phyloP scores from a whole-genome alignment of 129 eudicot species.

The Oenanthe sinensis region DNA sequence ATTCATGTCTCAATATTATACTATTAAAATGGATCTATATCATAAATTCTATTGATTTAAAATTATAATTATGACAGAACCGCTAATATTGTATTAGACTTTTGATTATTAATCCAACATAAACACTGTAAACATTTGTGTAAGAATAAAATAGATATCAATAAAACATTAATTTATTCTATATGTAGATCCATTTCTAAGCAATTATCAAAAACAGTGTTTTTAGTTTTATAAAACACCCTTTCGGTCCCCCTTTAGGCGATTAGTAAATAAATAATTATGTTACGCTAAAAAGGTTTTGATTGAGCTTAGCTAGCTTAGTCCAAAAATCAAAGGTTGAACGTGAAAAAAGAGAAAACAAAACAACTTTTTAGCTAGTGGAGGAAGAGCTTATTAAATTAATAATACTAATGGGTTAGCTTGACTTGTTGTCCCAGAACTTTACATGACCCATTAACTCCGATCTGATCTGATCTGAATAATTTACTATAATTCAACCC shows the following conservation, averaged over 20 bases:
- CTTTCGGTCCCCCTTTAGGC: neutral
- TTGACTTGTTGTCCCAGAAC: slow-evolving; percentile 8
- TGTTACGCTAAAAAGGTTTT: neutral
- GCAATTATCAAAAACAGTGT: neutral
- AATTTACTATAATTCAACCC: neutral
- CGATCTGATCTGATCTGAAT: slow-evolving; percentile 6
- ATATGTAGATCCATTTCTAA: neutral
- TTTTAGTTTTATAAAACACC: neutral
- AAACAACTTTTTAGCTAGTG: neutral
- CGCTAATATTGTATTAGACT: too few species aligned
- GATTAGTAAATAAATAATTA: neutral
- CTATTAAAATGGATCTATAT: too few species aligned
- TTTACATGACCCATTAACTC: slow-evolving; percentile 9
- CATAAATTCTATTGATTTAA: too few species aligned
- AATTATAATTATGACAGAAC: too few species aligned
- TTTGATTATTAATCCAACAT: too few species aligned
- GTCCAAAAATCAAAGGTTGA: slow-evolving; percentile 8
- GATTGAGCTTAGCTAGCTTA: neutral
- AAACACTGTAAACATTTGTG: too few species aligned
- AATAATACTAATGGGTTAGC: neutral
- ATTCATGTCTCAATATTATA: too few species aligned
- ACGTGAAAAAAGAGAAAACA: neutral
- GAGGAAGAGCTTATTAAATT: neutral
- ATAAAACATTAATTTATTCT: neutral
- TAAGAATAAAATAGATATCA: too few species aligned